Base-by-base conservation (phyloP, 352 stramenopile species). In the Phytophthora sojae region DNA sequence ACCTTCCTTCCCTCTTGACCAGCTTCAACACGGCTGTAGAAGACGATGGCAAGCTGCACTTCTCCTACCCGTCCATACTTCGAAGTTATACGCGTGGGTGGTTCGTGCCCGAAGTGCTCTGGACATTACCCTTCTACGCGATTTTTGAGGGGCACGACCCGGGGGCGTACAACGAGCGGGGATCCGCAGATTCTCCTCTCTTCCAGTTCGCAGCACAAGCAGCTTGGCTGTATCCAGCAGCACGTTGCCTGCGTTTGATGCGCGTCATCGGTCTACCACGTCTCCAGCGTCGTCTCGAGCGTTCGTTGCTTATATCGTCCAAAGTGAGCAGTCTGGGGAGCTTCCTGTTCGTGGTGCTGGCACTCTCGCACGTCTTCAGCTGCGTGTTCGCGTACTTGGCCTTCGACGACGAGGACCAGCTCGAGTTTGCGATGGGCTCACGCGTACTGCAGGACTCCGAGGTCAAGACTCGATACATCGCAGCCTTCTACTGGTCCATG, bases 401-500 rank as follows among this genome's bases (percentile, higher is more conserved):
- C 2, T 94, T 90, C 21, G 76, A 83, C 15, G 73, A 90, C 29
- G 72, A 85, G 0, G 75, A 86, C 15, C 81, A 94, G 19, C 59
- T 90, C 0, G 67, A 77, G 0, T 55, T 82, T 15, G 83, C 86
- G 0, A 26, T 93, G n/a, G 72, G 74, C 2, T 55, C 75, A 3
- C 78, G 75, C 2, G 44, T 77, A 32, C 63, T 94, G 15, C 72
- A 91, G 56, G 76, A 92, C 44, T 51, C 79, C 9, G 76, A 85
- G 19, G 69, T 93, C 35, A 69, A 80, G 14, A 82, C 85, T 25
- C 82, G 89, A 60, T 95, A 94, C 64, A 85, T 95, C 19, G 86
- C 88, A 8, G 75, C 88, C 2, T 92, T 91, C n/a, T 95, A 95
- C 75, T 93, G 86, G 88, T 85, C 88, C 23, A 94, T 95, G 76